Conservation (phyloP, 148 eudicot genomes). For the Talinum fruticosum region DNA sequence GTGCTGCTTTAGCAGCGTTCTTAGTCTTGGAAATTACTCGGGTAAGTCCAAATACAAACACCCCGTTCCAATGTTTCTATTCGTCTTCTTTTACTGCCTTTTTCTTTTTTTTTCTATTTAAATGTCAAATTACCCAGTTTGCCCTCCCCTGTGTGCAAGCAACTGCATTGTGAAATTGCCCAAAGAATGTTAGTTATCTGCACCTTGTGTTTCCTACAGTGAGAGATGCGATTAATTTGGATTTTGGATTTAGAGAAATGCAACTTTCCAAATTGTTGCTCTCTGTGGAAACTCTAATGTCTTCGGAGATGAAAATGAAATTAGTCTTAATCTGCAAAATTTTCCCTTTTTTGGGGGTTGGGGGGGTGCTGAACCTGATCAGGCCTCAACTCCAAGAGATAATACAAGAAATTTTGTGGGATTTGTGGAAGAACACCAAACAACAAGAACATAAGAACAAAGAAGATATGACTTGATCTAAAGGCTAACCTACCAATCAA, state of each 20-base stretch:
- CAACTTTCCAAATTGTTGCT: not conserved
- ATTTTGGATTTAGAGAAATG: not conserved
- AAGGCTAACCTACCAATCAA: too few species aligned
- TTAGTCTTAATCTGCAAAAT: not conserved
- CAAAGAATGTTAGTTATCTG: not conserved
- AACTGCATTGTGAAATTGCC: not conserved
- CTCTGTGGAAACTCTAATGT: not conserved
- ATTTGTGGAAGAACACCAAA: too few species aligned
- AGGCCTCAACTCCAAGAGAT: too few species aligned
- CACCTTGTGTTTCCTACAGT: not conserved
- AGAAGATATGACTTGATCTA: too few species aligned
- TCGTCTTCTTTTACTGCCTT: not conserved
- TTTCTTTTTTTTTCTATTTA: not conserved
- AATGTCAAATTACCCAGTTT: too few species aligned
- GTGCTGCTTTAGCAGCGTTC: slow-evolving; percentile 92
- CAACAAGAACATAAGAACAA: too few species aligned
- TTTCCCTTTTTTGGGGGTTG: not conserved
- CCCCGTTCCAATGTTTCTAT: not conserved
- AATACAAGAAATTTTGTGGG: too few species aligned
- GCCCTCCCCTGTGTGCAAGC: not conserved
- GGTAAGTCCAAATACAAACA: slow-evolving; percentile 43
- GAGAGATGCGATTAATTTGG: not conserved
- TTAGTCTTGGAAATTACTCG: slow-evolving; percentile 80
- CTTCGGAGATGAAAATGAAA: not conserved
- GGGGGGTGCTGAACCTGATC: not conserved